A percentile compares a stretch with the other conserved stretches of the same genome.
These are phyloP conservation scores for Colletotrichum magnum DNA, from an alignment of 2,329 filamentous ascomycete genomes.

Conservation along the genomic window DNA sequence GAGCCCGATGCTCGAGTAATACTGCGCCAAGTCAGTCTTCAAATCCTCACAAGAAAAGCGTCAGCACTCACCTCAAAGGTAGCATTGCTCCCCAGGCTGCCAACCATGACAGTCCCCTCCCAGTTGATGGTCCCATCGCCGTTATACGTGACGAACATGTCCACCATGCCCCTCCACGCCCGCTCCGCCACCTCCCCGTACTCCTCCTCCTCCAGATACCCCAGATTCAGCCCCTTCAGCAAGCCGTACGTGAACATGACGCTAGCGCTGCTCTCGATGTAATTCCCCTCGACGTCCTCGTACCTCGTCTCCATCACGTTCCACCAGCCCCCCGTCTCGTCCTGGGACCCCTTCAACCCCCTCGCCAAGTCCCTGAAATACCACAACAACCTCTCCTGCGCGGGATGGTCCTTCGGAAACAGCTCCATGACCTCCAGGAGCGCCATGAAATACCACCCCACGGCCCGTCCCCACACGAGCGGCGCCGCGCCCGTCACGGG, in stretches of 20 bases:
- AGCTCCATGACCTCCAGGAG: constrained; percentile 65
- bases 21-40: constrained; percentile 35
- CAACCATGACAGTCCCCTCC: constrained; percentile 67
- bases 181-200: constrained; percentile 44
- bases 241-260: constrained; percentile 71
- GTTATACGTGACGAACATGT: constrained; percentile 61
- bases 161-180: constrained; percentile 53
- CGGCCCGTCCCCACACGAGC: constrained; percentile 66
- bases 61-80: constrained; percentile 60
- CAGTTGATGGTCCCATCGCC: constrained; percentile 64
- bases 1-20: constrained; percentile 46
- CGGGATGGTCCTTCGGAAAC: constrained; percentile 54
- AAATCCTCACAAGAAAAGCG: neutral
- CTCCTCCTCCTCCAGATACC: constrained; percentile 44
- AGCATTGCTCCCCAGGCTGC: constrained; percentile 63
- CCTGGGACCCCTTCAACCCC: constrained; percentile 58
- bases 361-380: constrained; percentile 58
- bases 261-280: constrained; percentile 71
- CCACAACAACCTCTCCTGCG: constrained; percentile 51
- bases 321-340: constrained; percentile 68
- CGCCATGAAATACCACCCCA: constrained; percentile 69
- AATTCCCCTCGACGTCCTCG: constrained; percentile 66
- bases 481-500: constrained; percentile 63
- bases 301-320: constrained; percentile 67
- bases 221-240: constrained; percentile 57